A percentile compares a stretch with the other conserved stretches of the same genome.
These are phyloP conservation scores for Centaurea solstitialis DNA, from an alignment of 129 eudicot genomes.

Conservation along the genomic window DNA sequence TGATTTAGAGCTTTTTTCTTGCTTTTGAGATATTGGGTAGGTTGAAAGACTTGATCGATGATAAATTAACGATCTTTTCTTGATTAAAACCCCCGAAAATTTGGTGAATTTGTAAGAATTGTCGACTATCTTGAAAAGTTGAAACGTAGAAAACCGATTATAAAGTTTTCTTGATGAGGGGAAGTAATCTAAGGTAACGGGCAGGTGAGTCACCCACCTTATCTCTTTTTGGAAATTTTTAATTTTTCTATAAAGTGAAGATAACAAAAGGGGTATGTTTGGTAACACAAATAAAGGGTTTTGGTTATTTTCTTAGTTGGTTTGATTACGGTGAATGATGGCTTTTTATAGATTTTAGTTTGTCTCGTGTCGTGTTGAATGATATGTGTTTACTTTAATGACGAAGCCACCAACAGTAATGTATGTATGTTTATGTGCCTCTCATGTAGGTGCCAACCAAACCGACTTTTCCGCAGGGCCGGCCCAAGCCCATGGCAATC, in stretches of 20 bases:
- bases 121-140: not conserved
- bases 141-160: conserved; percentile 2
- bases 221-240: not conserved
- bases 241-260: not conserved
- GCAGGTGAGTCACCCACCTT: no score
- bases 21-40: conserved; percentile 7
- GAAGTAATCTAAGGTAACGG: not conserved
- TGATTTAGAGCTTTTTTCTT: not conserved
- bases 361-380: not conserved
- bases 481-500: no score
- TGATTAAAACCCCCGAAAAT: not conserved
- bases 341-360: not conserved
- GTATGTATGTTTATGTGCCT: not conserved
- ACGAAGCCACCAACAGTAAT: not conserved
- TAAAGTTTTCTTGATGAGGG: conserved; percentile 14
- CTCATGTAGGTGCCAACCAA: not conserved
- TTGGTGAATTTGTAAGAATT: conserved; percentile 15
- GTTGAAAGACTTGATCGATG: conserved; percentile 1
- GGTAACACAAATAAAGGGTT: not conserved
- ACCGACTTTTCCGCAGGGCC: not conserved
- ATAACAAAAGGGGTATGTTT: not conserved
- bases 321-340: not conserved
- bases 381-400: not conserved
- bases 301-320: not conserved
- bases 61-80: not conserved